A percentile compares a stretch with the other conserved stretches of the same genome.
These are phyloP conservation scores for Russula virescens DNA, from an alignment of 768 basidiomycete genomes.

Conservation along the genomic window DNA sequence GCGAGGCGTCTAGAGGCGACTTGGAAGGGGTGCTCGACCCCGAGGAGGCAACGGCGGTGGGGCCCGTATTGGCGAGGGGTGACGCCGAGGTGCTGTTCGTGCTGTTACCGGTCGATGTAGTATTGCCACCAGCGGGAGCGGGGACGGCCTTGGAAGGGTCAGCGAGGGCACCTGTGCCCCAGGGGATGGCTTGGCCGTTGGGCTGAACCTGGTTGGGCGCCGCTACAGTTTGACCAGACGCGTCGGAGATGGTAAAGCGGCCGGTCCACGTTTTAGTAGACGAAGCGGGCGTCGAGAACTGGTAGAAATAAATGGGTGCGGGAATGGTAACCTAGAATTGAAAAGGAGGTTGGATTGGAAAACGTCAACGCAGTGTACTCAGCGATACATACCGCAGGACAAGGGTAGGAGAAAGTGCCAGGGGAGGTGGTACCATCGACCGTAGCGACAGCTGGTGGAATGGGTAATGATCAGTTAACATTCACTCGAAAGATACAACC, in stretches of 20 bases:
- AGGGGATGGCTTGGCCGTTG: constrained; percentile 42
- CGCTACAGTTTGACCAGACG: constrained; percentile 40
- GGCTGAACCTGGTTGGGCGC: constrained; percentile 53
- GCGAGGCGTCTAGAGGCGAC: too few relatives aligned
- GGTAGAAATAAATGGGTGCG: constrained; percentile 75
- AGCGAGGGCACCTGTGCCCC: constrained; percentile 58
- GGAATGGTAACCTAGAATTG: constrained; percentile 49
- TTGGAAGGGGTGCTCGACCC: not conserved
- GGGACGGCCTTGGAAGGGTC: constrained; percentile 35
- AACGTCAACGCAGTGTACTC: not conserved
- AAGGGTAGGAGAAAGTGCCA: constrained; percentile 51
- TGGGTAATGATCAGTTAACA: not conserved
- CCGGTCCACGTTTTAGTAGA: constrained; percentile 53
- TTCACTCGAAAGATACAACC: not conserved
- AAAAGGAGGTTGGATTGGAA: not conserved
- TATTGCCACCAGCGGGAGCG: not conserved
- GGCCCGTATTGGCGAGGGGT: not conserved
- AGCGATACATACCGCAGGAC: constrained; percentile 51
- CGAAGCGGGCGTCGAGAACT: constrained; percentile 49
- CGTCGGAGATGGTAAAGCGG: constrained; percentile 66
- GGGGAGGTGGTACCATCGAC: constrained; percentile 54
- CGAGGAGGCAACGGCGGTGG: not conserved
- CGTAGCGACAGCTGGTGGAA: constrained; percentile 50
- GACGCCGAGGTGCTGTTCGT: not conserved
- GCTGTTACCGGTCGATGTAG: not conserved